Evolutionary conservation across 2,329 filamentous ascomycete genomes (phyloP).

Genomic region (Penicillium sp.): DNA sequence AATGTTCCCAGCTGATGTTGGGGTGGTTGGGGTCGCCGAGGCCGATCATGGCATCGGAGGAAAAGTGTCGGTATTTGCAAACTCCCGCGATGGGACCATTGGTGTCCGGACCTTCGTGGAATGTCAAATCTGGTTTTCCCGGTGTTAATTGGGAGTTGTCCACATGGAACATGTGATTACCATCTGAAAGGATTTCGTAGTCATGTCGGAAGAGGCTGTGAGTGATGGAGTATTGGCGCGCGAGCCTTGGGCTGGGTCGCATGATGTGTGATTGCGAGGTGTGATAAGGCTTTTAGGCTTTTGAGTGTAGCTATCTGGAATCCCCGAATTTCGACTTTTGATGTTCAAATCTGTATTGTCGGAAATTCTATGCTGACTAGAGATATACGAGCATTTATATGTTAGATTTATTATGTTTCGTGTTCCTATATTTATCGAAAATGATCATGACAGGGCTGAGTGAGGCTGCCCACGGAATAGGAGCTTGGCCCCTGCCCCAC

Average conservation of each 20-base stretch:
- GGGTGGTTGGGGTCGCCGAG: constrained; percentile 29
- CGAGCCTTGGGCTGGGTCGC: background rate
- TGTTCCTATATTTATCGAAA: background rate
- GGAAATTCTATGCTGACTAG: no score
- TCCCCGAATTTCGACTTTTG: no score
- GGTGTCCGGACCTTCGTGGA: constrained; percentile 30
- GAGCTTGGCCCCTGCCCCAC: background rate
- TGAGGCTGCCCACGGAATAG: background rate
- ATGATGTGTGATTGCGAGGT: background rate
- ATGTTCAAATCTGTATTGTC: no score
- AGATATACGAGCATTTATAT: background rate
- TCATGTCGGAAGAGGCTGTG: constrained; percentile 21
- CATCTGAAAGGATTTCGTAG: constrained; percentile 24
- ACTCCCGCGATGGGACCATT: constrained; percentile 28
- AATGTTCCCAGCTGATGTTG: constrained; percentile 31
- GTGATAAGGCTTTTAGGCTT: background rate
- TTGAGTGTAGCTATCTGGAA: background rate
- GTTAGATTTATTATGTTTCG: background rate
- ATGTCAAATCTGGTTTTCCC: constrained; percentile 34
- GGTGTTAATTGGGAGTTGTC: constrained; percentile 29
- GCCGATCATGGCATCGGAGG: constrained; percentile 32
- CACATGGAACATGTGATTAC: constrained; percentile 25
- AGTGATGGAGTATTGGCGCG: constrained; percentile 25
- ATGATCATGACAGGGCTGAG: background rate
- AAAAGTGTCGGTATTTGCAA: constrained; percentile 36